Evolutionary conservation across 345 rosid species (phyloP), one percentile per base, ranked within the genome.

Genomic region (Microthlaspi erraticum): DNA sequence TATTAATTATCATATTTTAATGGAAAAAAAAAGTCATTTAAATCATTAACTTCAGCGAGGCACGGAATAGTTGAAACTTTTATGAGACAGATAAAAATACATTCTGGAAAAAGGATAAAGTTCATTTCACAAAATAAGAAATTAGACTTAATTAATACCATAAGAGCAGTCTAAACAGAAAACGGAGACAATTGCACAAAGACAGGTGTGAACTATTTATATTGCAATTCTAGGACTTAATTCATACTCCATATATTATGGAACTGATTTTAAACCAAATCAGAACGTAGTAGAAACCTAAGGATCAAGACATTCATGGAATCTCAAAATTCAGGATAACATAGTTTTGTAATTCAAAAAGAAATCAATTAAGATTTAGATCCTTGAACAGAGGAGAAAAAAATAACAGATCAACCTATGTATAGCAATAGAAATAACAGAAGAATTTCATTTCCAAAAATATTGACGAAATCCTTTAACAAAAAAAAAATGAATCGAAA

Each of bases 221-320:
- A 43, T 71, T 16, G 11, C 68, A 38, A 70, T 26, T 26, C 29
- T 26, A 26, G 29, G 29, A 26, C 29, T 26, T 26, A 26, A n/a
- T n/a, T n/a, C n/a, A n/a, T n/a, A n/a, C n/a, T n/a, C n/a, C n/a
- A n/a, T n/a, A n/a, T n/a, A n/a, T n/a, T n/a, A n/a, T 23, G 38
- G 5, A 68, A 57, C 38, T 68, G 10, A 12, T 14, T 20, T 10
- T n/a, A 9, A 6, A 18, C 14, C 42, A 44, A 45, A 33, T 23
- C 55, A 57, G 38, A 32, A 54, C 33, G 8, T 19, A 9, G 34
- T 44, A 61, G 29, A 29, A 32, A 62, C 54, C 55, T 17, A 46
- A 69, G 26, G 6, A 60, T 42, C 20, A 41, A 31, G 8, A 38
- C 43, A 60, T 61, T n/a, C 7, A 62, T 62, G n/a, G 5, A 26